These are phyloP conservation scores for Microdochium paspali DNA, from an alignment of 2,329 filamentous ascomycete species.

Conservation along the genomic window DNA sequence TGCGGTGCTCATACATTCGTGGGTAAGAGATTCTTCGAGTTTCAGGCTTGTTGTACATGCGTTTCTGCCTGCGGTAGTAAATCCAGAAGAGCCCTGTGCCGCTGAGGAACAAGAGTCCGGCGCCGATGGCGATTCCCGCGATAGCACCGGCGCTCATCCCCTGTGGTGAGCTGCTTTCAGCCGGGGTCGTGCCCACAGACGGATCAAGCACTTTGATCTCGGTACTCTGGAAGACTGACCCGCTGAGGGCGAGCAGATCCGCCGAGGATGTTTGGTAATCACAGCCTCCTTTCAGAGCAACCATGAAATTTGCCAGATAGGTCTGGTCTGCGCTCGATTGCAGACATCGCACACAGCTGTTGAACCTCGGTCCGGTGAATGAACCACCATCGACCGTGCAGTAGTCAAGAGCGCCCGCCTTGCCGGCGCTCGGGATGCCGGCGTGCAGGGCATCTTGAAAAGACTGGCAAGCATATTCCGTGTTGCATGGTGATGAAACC, in stretches of 20 bases:
- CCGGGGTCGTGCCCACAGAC: slow-evolving; percentile 13
- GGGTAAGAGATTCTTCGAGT: slow-evolving; percentile 12
- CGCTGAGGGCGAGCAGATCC: slow-evolving; percentile 26
- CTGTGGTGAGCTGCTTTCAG: slow-evolving; percentile 8
- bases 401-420: slow-evolving; percentile 24
- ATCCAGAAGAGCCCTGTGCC: slow-evolving; percentile 33
- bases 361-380: slow-evolving; percentile 20
- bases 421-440: slow-evolving; percentile 16
- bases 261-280: slow-evolving; percentile 31
- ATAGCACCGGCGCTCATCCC: slow-evolving; percentile 37
- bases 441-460: slow-evolving; percentile 26
- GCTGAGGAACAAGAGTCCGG: slow-evolving; percentile 29
- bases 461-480: slow-evolving; percentile 29
- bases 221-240: slow-evolving; percentile 27
- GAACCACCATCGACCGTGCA: slow-evolving; percentile 26
- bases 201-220: slow-evolving; percentile 29
- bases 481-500: slow-evolving; percentile 32
- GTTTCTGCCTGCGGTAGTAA: slow-evolving; percentile 35
- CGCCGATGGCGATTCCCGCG: slow-evolving; percentile 41
- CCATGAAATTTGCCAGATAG: slow-evolving; percentile 40
- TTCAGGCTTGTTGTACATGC: slow-evolving; percentile 17
- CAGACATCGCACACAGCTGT: slow-evolving; percentile 33
- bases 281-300: slow-evolving; percentile 37
- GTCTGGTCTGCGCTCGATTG: slow-evolving; percentile 26
- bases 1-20: slow-evolving; percentile 12